phyloP scores from a whole-genome alignment of 2,329 filamentous ascomycete genomes.

The Knoxdaviesia capensis region DNA sequence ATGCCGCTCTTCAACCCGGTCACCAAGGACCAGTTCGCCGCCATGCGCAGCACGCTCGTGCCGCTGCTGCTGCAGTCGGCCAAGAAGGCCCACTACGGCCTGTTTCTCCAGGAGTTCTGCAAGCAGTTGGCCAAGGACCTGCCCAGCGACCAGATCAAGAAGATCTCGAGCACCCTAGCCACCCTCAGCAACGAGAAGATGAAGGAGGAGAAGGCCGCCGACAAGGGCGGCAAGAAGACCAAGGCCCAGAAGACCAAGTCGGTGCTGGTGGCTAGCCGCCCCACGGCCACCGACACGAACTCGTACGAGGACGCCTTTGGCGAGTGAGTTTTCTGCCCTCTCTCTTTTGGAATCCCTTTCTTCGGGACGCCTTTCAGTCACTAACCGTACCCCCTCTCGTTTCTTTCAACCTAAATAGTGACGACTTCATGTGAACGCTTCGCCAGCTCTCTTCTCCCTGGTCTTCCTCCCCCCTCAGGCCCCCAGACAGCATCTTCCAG shows the following conservation, averaged over 20 bases:
- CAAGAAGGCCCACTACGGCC: conserved; percentile 76
- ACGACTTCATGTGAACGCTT: conserved; percentile 7
- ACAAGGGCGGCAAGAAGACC: conserved; percentile 89
- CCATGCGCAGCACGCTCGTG: conserved; percentile 56
- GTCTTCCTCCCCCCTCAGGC: too few relatives aligned
- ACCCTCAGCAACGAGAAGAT: conserved; percentile 91
- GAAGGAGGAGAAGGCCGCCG: conserved; percentile 89
- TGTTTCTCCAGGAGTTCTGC: conserved; percentile 80
- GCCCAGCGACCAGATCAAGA: conserved; percentile 88
- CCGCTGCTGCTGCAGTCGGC: conserved; percentile 55
- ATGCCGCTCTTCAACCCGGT: conserved; percentile 76
- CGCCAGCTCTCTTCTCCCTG: too few relatives aligned
- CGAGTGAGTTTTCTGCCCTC: conserved; percentile 40
- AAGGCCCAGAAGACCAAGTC: conserved; percentile 96
- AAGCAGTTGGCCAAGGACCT: conserved; percentile 78
- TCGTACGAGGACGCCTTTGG: conserved; percentile 64
- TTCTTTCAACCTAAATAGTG: conserved; percentile 4
- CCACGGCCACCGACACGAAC: conserved; percentile 46
- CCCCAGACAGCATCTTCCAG: too few relatives aligned
- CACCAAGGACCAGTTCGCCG: conserved; percentile 71
- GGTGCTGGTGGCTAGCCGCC: conserved; percentile 47
- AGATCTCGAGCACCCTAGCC: conserved; percentile 74
- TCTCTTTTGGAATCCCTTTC: too few relatives aligned
- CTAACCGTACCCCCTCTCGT: too few relatives aligned
- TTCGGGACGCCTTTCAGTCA: too few relatives aligned